Base-by-base conservation (phyloP, 768 basidiomycete genomes). In the Tylopilus rubrobrunneus region DNA sequence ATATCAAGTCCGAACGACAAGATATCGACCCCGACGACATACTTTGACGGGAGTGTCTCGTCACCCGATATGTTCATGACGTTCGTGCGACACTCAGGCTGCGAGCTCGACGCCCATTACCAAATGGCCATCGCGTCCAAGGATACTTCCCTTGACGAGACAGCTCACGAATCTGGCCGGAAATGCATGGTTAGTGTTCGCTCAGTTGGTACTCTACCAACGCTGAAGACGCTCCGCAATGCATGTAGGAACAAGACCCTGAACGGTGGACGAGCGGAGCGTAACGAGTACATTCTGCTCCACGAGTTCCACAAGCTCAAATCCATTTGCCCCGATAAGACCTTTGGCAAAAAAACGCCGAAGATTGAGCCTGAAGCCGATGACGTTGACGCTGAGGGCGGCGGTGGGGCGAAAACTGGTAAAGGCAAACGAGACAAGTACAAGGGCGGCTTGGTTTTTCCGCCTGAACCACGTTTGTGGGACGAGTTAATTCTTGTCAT, bases 221-320 rank as follows among this genome's bases (percentile, higher is more conserved):
- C 31, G 11, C 42, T 25, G 31, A 23, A 28, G 36, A 14, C 47
- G 31, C 27, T 23, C 41, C 14, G 12, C 4, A 4, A 53, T 23
- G 14, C 28, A 25, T 33, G 2, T 62, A 98, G 95, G 95, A 98
- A 95, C 73, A 92, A 95, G 64, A 98, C 97, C 0, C 71, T 99
- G 43, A 98, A 93, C 59, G 96, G 96, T 58, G 97, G 95, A 62
- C 92, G 97, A 50, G 97, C 97, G 0, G 97, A 98, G 65, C 92
- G 97, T 27, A 99, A 98, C 70, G 97, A 98, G 71, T 99, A 95
- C 76, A 98, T 99, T 82, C 74, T 99, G 40, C 78, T 99, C 17
- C 97, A 99, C 68, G 95, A 98, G 68, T 99, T 99, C 74, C 94
- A 99, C 67, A 82, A 87, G 14, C 80, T 94, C 42, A 98, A 98